Evolutionary conservation across 768 basidiomycete genomes (phyloP), one percentile per base, ranked within the genome.

Genomic region (Terana coerulea): DNA sequence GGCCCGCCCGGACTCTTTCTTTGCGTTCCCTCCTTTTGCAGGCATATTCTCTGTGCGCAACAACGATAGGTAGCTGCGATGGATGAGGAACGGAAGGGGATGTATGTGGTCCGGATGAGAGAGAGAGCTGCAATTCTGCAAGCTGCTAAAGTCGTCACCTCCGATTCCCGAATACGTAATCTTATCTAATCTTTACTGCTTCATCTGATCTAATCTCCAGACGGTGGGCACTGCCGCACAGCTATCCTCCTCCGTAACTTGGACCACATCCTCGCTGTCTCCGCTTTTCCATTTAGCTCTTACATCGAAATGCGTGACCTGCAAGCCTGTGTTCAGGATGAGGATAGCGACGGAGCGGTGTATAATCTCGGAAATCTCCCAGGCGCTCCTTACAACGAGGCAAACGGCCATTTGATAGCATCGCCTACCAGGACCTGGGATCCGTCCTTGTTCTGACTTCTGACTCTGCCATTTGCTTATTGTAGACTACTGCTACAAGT

Each of bases 1-100:
- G 0, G 93, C 87, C 48, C 88, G 71, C 3, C 94, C 93, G 36
- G 81, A 70, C 68, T 95, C 94, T 67, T 95, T 95, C 83, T 95
- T 97, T 51, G 90, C 75, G 75, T 93, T 95, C 59, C 78, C 82
- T 55, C 85, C 88, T 68, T 91, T 91, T 1, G 94, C 93, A 42
- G 94, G 70, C 94, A 95, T 94, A 15, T 3, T 31, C 42, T 2
- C 17, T 11, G 34, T 21, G 4, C 29, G 24, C 6, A 29, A 14
- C 12, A 29, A 26, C 37, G 19, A 41, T 5, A 52, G 19, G 41
- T 15, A 28, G 6, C 29, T 30, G 37, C 17, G 42, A 25, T 36
- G 42, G 49, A 10, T 22, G 29, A 24, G 29, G 25, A 4, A 15
- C 12, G 8, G 31, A 35, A 10, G 33, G 15, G n/a, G 19, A 47